Percentiles rank a stretch among this genome's conserved stretches.
Conservation (phyloP, 345 rosid species). For the Arabidopsis arenosa region DNA sequence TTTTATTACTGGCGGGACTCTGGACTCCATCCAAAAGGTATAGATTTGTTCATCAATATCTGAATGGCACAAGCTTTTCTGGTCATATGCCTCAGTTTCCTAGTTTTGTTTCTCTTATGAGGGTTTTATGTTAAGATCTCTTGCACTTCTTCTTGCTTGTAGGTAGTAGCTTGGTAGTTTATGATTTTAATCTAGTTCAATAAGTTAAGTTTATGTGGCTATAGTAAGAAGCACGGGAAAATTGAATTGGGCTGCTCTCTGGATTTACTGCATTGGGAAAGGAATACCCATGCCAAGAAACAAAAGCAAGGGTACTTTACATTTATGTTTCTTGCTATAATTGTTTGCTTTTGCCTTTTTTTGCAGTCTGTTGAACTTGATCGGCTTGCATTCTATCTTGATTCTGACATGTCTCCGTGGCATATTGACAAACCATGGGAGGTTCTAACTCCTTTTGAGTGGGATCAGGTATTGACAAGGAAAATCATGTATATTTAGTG, state of each 20-base stretch:
- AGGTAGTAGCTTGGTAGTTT: slow-evolving; percentile 23
- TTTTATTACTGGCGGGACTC: slow-evolving; percentile 80
- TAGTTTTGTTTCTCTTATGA: slow-evolving; percentile 28
- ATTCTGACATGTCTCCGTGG: slow-evolving; percentile 92
- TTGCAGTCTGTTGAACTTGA: slow-evolving; percentile 89
- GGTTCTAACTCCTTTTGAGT: slow-evolving; percentile 84
- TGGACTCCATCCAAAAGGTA: slow-evolving; percentile 88
- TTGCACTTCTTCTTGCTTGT: slow-evolving; percentile 5
- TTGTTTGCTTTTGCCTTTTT: slow-evolving; percentile 26
- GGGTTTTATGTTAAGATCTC: slow-evolving; percentile 32
- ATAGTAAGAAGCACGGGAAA: slow-evolving; percentile 24
- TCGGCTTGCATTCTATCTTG: slow-evolving; percentile 89
- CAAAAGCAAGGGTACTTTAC: slow-evolving; percentile 21
- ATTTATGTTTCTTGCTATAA: slow-evolving; percentile 29
- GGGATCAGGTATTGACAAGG: slow-evolving; percentile 76
- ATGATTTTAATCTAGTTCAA: slow-evolving; percentile 27
- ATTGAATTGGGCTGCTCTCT: slow-evolving; percentile 23
- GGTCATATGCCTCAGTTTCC: slow-evolving; percentile 12
- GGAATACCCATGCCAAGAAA: slow-evolving; percentile 29
- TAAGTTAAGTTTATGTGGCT: slow-evolving; percentile 17
- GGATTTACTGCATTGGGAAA: slow-evolving; percentile 33
- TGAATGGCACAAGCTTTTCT: slow-evolving; percentile 18
- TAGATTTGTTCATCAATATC: not conserved
- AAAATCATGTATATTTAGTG: slow-evolving; percentile 20
- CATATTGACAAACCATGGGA: slow-evolving; percentile 81